Evolutionary conservation across 2,329 filamentous ascomycete species (phyloP).

Genomic region (Fragosphaeria purpurea): DNA sequence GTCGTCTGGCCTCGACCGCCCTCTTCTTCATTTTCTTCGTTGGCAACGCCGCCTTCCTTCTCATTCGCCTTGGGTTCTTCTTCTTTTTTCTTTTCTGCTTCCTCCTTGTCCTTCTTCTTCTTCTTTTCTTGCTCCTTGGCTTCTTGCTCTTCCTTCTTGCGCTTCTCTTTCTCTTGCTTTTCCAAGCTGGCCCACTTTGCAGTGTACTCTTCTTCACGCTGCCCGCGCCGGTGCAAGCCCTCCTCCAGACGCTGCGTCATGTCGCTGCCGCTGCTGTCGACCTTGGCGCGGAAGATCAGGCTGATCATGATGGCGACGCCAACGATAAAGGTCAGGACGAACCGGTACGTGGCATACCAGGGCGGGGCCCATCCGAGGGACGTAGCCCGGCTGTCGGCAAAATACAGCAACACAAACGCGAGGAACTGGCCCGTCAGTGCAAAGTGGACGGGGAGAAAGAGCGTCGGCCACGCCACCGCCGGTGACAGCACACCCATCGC

Average conservation of each 20-base stretch:
- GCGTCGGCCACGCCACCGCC: conserved; percentile 78
- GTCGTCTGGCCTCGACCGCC: too few relatives aligned
- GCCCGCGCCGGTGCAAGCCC: conserved; percentile 23
- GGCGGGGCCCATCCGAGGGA: conserved; percentile 66
- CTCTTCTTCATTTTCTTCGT: too few relatives aligned
- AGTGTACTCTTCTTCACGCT: conserved; percentile 20
- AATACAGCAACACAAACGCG: conserved; percentile 78
- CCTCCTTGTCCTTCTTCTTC: conserved; percentile 16
- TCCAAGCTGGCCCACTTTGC: conserved; percentile 33
- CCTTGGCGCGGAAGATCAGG: conserved; percentile 72
- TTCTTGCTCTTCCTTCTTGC: conserved; percentile 24
- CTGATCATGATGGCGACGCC: conserved; percentile 72
- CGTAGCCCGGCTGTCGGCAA: conserved; percentile 66
- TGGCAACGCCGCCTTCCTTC: neutral
- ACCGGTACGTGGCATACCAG: conserved; percentile 87
- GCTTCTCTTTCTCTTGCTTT: conserved; percentile 16
- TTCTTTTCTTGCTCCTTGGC: conserved; percentile 18
- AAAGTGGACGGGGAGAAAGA: conserved; percentile 74
- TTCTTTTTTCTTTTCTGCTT: conserved; percentile 9
- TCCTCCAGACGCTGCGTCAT: conserved; percentile 24
- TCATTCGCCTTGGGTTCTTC: neutral
- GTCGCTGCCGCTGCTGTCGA: conserved; percentile 35
- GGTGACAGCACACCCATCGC: conserved; percentile 72
- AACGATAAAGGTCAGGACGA: conserved; percentile 83
- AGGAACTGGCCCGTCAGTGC: conserved; percentile 79